Base-by-base conservation (phyloP, 306 rosid species). In the Medicago arabica region DNA sequence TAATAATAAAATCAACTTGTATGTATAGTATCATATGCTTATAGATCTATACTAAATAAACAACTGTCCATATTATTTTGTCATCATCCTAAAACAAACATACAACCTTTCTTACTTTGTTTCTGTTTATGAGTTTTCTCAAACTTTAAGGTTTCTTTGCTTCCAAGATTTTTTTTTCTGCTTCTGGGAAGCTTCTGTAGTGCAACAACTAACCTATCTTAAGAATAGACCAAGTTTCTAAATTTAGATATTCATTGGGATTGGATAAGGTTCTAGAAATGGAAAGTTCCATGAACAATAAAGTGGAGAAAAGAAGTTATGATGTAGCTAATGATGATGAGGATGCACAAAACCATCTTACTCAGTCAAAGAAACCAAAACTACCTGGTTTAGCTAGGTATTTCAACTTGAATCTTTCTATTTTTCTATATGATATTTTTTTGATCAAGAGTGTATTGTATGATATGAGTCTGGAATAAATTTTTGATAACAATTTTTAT, bases 371-470 rank as follows among this genome's bases (percentile, higher is more conserved):
- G 84, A 88, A 86, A 51, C 85, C 86, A 44, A 89, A 86, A 76
- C 76, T 88, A 53, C 98, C 95, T 2, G 82, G 88, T 85, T 89
- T 93, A 36, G 96, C 92, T 16, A 90, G 98, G 98, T 93, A 69
- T 85, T 57, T 59, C 39, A 47, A 44, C 55, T 41, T n/a, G 10
- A 12, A 0, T 41, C 46, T 3, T 9, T 0, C 3, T 43, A 4
- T 9, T 43, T 43, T 3, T 43, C 12, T 43, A 4, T 43, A 10
- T 10, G 14, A 9, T 43, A 5, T 43, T 43, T 43, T 3, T 9
- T 11, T 43, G 9, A 43, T 9, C 12, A 43, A 13, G 12, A 43
- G 14, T 43, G 23, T 21, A 21, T 2, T 43, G 15, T 36, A 36
- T 36, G 40, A 4, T 36, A 36, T 36, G 40, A 36, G 40, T 36